Base-by-base conservation (phyloP, 495 filamentous ascomycete species). In the Hypoxylon lienhwacheense region DNA sequence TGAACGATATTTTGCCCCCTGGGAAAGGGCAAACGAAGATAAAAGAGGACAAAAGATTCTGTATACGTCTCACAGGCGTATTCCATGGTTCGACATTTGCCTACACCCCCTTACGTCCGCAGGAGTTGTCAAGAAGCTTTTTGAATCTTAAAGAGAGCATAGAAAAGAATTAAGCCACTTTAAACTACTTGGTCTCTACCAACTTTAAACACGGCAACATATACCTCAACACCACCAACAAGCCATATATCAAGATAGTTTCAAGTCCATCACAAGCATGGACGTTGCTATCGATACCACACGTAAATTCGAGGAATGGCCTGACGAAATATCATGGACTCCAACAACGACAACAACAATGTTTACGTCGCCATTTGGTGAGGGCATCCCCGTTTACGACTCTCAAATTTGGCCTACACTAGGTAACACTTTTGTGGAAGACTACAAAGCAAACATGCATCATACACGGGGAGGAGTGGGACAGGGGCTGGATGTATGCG, bases 291-390 rank as follows among this genome's bases (percentile, higher is more conserved):
- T 43, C 25, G 34, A 25, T 3, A 10, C 21, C 15, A 5, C 35
- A 4, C 41, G 22, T 4, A 55, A 26, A 17, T 36, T 52, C 19
- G 58, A 55, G 2, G 34, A 52, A 4, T 61, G 58, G 51, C 14
- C 41, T 12, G 47, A 61, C 0, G 58, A 52, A 1, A 31, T 43
- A 1, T 12, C 24, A 12, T 55, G 50, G 51, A 21, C 46, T 11
- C 40, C 41, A 17, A 14, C 31, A 25, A 5, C n/a, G 51, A 21
- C 46, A n/a, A 34, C 41, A 17, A 14, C 58, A 15, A 52, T 61
- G 41, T 55, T 55, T 36, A 16, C 46, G n/a, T 43, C 58, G 5
- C 19, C 57, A 7, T 61, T 55, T 3, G 36, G 51, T 24, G 46
- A 54, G 8, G 29, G 24, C 20, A 39, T 55, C 7, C 15, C 35